phyloP scores from a whole-genome alignment of 768 basidiomycete species.

The Tremella yokohamensis region DNA sequence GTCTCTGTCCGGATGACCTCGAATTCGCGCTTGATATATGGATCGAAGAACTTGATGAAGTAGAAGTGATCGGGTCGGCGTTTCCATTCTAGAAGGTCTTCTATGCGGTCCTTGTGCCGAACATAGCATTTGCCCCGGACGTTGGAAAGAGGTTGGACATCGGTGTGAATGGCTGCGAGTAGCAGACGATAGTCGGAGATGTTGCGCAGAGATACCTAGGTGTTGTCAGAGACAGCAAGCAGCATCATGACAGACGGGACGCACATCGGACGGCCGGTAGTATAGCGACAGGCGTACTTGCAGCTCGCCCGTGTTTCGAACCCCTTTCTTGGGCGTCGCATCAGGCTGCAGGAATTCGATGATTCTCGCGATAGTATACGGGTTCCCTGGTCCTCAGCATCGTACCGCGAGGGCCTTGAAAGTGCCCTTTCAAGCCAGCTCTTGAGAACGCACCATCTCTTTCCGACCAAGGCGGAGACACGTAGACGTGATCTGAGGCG shows the following conservation, averaged over 20 bases:
- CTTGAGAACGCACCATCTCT: constrained; percentile 62
- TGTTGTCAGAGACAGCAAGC: not conserved
- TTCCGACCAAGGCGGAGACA: constrained; percentile 85
- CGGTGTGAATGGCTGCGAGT: constrained; percentile 92
- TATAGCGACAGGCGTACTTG: constrained; percentile 91
- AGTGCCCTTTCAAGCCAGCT: not conserved
- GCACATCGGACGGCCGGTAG: constrained; percentile 81
- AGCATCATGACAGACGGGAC: constrained; percentile 10
- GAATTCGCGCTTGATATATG: constrained; percentile 96
- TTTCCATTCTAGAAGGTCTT: constrained; percentile 89
- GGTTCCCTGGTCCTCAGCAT: constrained; percentile 56
- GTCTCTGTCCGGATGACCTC: constrained; percentile 84
- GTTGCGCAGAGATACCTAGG: not conserved
- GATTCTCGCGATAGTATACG: constrained; percentile 91
- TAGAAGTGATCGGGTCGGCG: constrained; percentile 92
- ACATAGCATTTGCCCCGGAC: constrained; percentile 90
- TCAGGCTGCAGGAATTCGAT: constrained; percentile 91
- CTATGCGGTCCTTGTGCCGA: constrained; percentile 89
- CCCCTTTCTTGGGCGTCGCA: constrained; percentile 55
- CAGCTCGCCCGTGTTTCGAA: constrained; percentile 29
- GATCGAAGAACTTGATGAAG: constrained; percentile 91
- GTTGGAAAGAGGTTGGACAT: constrained; percentile 91
- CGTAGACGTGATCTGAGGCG: constrained; percentile 85
- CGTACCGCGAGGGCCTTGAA: not conserved
- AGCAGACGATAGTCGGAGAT: constrained; percentile 87